Evolutionary conservation across 1,284 basidiomycete genomes (phyloP), one percentile per base, ranked within the genome.

Genomic region (Amylostereum chailletii): DNA sequence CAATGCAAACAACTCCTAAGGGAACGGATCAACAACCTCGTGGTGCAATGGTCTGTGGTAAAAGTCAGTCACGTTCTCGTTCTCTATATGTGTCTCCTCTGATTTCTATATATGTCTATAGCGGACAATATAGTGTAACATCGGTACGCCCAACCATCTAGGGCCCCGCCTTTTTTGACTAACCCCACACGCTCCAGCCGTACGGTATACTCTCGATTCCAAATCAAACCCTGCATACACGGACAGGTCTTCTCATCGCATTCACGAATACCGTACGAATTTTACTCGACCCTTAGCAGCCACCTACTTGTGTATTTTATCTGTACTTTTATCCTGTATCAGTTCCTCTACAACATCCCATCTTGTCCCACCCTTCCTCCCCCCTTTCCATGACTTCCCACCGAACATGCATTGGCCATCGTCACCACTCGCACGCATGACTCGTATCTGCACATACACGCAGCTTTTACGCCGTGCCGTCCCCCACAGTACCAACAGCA

Each of bases 41-140:
- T 86, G 41, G 65, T 81, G 26, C 83, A 88, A 59, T 90, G 86
- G 86, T 83, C 86, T 5, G 70, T 81, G 36, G 82, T 90, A 42
- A 89, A 86, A 71, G 86, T 85, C 57, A 37, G 63, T 51, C 8
- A 19, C 19, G 19, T 19, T 19, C 19, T 19, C 19, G 19, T 19
- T 45, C 10, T 4, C 48, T 10, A 29, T 42, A 19, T 3, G 27
- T 30, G 33, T 4, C 44, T 34, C 30, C 19, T 10, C 32, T 42
- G 19, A 19, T 42, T 27, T 42, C 40, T 11, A 11, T 42, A 7
- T 42, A 7, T 43, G 6, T 19, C 42, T n/a, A 10, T 30, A 43
- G 42, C 19, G 42, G n/a, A 43, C 42, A 27, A 43, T 43, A 10
- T 43, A 30, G 32, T 31, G 4, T 19, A 37, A 37, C 36, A 37